Evolutionary conservation across 179 eudicot genomes (phyloP), one percentile per base, ranked within the genome.

Genomic region (Pouteria campechiana): DNA sequence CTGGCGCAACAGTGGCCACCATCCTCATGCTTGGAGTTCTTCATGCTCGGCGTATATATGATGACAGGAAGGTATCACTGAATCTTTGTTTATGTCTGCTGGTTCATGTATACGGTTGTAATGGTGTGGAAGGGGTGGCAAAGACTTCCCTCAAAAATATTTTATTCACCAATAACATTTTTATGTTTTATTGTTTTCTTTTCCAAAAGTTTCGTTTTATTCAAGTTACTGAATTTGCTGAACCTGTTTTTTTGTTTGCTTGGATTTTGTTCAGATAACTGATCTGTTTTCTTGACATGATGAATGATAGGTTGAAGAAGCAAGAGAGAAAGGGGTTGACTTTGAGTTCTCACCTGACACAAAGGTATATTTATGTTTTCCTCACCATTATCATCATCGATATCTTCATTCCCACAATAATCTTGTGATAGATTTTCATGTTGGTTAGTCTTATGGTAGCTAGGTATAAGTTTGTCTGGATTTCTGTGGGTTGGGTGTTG

Each of bases 1-100:
- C 90, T 31, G 95, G 98, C 6, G 98, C 98, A 34, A 90, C 98
- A 34, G 72, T 73, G 50, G 98, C 87, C 20, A 86, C 98, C 28
- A 74, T 90, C 40, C 66, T 73, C 25, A 90, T 90, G 98, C 82
- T 90, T 5, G 96, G 94, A 37, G 80, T 73, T 55, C 96, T 90
- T 55, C 95, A 90, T 59, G 94, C 81, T 30, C 93, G 98, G 19
- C 93, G 94, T 15, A 68, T 90, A 15, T 90, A 81, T 41, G 70
- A 77, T 29, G 98, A 90, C 57, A 76, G 57, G 55, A 79, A 86
- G 93, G 98, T 86, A 19, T 25, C n/a, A n/a, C n/a, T n/a, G n/a
- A n/a, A n/a, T n/a, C n/a, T n/a, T n/a, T n/a, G n/a, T n/a, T n/a
- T n/a, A n/a, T n/a, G n/a, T n/a, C n/a, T n/a, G n/a, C n/a, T n/a